phyloP scores from a whole-genome alignment of 331 rosid species.

The Cydonia oblonga region DNA sequence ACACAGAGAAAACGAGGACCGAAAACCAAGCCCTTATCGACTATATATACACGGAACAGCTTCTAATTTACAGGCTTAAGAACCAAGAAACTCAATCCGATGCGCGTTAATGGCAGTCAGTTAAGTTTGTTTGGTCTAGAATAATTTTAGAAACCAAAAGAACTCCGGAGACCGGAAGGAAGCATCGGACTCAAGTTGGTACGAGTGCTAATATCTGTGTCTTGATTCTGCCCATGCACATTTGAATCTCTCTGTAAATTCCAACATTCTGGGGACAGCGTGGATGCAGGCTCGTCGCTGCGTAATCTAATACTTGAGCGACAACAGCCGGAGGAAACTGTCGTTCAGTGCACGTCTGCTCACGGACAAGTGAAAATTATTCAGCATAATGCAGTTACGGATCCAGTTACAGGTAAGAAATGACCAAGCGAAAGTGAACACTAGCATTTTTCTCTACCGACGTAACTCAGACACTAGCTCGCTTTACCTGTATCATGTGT shows the following conservation, averaged over 20 bases:
- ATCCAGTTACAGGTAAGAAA: not conserved
- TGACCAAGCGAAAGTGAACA: not conserved
- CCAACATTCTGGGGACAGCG: slow-evolving; percentile 49
- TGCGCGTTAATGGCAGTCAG: not conserved
- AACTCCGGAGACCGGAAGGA: not conserved
- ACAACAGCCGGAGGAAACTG: slow-evolving; percentile 68
- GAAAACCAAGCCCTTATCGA: not conserved
- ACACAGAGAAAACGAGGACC: not conserved
- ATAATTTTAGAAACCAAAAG: not conserved
- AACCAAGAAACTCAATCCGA: not conserved
- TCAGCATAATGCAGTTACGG: not conserved
- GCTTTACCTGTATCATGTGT: slow-evolving; percentile 67
- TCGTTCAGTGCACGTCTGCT: slow-evolving; percentile 67
- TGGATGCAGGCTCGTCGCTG: slow-evolving; percentile 53
- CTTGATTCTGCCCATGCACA: slow-evolving; percentile 67
- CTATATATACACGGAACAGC: slow-evolving; percentile 11
- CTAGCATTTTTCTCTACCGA: not conserved
- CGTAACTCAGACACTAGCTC: not conserved
- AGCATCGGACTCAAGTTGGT: slow-evolving; percentile 39
- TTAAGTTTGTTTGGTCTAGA: not conserved
- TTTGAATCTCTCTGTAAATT: slow-evolving; percentile 68
- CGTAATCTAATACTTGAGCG: slow-evolving; percentile 62
- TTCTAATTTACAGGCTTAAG: not conserved
- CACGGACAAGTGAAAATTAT: not conserved
- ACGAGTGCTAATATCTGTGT: slow-evolving; percentile 60